Evolutionary conservation across 106 monocot genomes (phyloP), one percentile per base, ranked within the genome.

Genomic region (Platanthera zijinensis): DNA sequence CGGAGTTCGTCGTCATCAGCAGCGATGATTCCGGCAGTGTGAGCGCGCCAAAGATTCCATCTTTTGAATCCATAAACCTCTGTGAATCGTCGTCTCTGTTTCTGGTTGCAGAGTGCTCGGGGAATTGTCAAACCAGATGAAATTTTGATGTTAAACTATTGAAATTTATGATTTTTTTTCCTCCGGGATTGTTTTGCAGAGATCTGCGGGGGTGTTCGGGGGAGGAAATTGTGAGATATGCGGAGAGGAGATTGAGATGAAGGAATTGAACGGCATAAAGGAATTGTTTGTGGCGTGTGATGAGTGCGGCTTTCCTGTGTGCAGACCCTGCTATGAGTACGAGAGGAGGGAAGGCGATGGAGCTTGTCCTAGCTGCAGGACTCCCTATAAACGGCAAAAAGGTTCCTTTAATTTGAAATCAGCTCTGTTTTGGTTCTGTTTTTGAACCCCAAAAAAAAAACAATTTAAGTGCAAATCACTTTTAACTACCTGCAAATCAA

Each of bases 321-420:
- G 95, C 78, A 80, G 92, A 32, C 83, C 92, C 76, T 95, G 95
- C 71, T 95, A 95, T 69, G 92, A 92, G 75, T 95, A 95, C 52
- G 95, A 95, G 82, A 39, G 95, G 56, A 95, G 86, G 79, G 95
- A 95, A 25, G 95, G 95, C 1, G 92, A 82, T 52, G 82, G 85
- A 74, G 87, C 81, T 70, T 95, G 95, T 83, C 95, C 95, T 85
- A 92, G 90, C 30, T 95, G 95, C 92, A 95, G 89, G 85, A 89
- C 89, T 74, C 83, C 87, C 62, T 95, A 95, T 78, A 95, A 92
- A 71, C 87, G 95, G 64, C 95, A 88, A 18, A 95, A 88, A 89
- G 95, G 95, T 95, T 52, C 2, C 52, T 19, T 59, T 32, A 32
- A 32, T 2, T 32, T 32, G 32, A 32, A 32, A 1, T 32, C 0